phyloP scores from a whole-genome alignment of 768 basidiomycete genomes.

The Hygrophoropsis aurantiaca region DNA sequence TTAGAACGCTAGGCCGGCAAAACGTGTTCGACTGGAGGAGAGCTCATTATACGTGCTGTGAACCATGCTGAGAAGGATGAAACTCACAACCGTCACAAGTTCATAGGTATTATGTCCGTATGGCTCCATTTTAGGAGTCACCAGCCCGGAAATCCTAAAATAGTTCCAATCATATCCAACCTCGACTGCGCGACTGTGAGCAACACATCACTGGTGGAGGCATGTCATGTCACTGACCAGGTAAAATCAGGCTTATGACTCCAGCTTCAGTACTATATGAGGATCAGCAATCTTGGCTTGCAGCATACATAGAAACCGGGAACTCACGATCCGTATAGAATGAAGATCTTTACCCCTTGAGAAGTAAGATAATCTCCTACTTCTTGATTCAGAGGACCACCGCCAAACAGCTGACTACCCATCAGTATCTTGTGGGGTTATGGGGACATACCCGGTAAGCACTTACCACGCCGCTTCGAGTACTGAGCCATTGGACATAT shows the following conservation, averaged over 20 bases:
- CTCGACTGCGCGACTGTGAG: constrained; percentile 4
- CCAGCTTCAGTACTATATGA: constrained; percentile 17
- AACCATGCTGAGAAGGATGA: background rate
- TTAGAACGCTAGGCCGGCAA: constrained; percentile 20
- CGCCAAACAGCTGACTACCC: too few relatives aligned
- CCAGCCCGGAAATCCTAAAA: constrained; percentile 22
- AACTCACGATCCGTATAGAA: constrained; percentile 38
- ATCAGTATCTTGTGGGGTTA: too few relatives aligned
- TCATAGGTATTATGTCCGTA: constrained; percentile 34
- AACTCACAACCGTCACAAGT: constrained; percentile 35
- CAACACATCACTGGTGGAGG: background rate
- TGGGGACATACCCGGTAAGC: background rate
- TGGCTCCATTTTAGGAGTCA: constrained; percentile 28
- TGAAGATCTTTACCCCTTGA: constrained; percentile 32
- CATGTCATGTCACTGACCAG: background rate
- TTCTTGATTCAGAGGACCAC: constrained; percentile 37
- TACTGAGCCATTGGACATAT: constrained; percentile 5
- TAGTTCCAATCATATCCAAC: constrained; percentile 34
- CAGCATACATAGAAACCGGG: too few relatives aligned
- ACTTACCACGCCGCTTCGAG: constrained; percentile 8
- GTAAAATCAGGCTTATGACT: constrained; percentile 2
- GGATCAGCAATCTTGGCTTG: background rate
- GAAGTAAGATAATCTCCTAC: constrained; percentile 33
- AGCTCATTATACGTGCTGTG: too few relatives aligned
- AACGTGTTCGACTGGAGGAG: constrained; percentile 5